Base-by-base conservation (phyloP, 345 rosid genomes). In the Arabis hirsuta region DNA sequence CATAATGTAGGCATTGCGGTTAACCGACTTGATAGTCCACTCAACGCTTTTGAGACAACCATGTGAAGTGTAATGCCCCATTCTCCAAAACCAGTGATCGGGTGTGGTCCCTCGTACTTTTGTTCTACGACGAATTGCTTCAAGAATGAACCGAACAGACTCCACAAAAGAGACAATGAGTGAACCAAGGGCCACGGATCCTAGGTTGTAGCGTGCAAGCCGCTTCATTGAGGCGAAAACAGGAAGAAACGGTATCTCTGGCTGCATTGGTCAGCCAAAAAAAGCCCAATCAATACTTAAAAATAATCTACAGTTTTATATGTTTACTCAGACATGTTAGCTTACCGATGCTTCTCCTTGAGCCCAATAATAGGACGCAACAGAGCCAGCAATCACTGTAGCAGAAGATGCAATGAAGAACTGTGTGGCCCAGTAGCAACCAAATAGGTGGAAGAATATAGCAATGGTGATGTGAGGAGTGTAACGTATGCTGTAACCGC, bases 1-100 rank as follows among this genome's bases (percentile, higher is more conserved):
- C 99, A 95, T 95, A 81, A 95, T 91, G 73, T 95, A 91, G 74
- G 96, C 97, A 75, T 91, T 95, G 78, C 91, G 97, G 80, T 91
- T 95, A 57, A 87, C 87, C 12, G 99, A 91, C 75, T 78, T 91
- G 70, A 90, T 76, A 20, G 90, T 91, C 93, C 92, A 91, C 68
- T 91, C 96, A 9, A 90, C 78, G 57, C 83, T 72, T 78, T 67
- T 87, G 50, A 84, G 81, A 76, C 84, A 82, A 60, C 86, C 89
- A 61, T 71, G 82, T 55, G 91, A 85, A 52, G 91, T 77, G 78
- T 90, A 85, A 80, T 80, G 75, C 11, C 67, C 76, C 36, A 68
- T 71, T 81, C 81, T 95, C 65, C 82, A 84, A 59, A 87, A 73
- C 84, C 88, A 86, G 66, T 87, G 82, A 48, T 88, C 91, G 3